Evolutionary conservation across 1,284 basidiomycete genomes (phyloP).

Genomic region (Tilletia indica): DNA sequence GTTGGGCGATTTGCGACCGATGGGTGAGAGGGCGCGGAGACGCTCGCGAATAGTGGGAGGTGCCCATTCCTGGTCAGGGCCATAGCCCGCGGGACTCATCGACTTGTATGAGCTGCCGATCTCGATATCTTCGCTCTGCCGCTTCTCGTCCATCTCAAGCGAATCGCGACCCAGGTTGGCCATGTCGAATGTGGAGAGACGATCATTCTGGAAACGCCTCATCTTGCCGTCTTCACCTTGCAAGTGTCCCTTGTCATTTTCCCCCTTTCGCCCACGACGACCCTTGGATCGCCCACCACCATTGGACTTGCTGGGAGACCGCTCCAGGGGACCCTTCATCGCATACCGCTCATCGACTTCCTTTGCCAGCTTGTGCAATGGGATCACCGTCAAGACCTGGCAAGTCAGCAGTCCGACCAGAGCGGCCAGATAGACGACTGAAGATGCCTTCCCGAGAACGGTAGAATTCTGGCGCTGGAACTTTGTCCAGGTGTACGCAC

Average conservation of each 20-base stretch:
- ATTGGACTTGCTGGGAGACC: not conserved
- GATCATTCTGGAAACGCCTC: not conserved
- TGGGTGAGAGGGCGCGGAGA: slow-evolving; percentile 1
- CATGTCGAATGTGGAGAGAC: slow-evolving; percentile 12
- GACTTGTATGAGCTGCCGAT: slow-evolving; percentile 10
- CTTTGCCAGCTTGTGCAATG: slow-evolving; percentile 2
- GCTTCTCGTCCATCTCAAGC: slow-evolving; percentile 17
- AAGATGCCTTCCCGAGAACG: not conserved
- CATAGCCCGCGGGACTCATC: not conserved
- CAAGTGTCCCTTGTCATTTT: not conserved
- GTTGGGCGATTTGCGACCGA: slow-evolving; percentile 5
- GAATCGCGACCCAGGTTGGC: slow-evolving; percentile 5
- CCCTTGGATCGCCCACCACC: not conserved
- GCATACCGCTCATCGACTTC: slow-evolving; percentile 15
- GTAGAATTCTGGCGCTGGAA: not conserved
- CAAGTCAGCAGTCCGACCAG: slow-evolving; percentile 5
- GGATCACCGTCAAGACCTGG: not conserved
- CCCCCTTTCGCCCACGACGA: not conserved
- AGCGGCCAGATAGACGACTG: slow-evolving; percentile 8
- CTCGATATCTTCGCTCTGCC: slow-evolving; percentile 1
- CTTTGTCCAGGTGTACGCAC: slow-evolving; percentile 11
- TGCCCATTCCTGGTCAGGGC: not conserved
- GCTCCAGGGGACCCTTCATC: slow-evolving; percentile 5
- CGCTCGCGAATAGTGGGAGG: not conserved
- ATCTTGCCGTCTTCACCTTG: not conserved